These are phyloP conservation scores for Thyridium curvatum DNA, from an alignment of 2,329 filamentous ascomycete species.

Conservation along the genomic window DNA sequence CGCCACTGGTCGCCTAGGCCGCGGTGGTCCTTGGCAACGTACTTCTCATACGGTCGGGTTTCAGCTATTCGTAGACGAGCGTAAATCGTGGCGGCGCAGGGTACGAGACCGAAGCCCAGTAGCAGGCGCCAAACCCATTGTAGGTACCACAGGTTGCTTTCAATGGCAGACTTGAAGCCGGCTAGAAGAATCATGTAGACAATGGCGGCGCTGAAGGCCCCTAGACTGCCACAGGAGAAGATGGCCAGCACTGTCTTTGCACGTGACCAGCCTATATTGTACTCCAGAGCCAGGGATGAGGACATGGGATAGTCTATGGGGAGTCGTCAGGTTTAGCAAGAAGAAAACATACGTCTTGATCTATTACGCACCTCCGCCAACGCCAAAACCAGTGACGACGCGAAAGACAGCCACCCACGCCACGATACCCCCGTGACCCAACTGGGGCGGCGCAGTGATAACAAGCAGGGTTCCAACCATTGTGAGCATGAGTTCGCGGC, in stretches of 20 bases:
- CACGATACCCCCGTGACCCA: not conserved
- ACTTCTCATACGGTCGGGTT: constrained; percentile 1
- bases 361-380: constrained; percentile 2
- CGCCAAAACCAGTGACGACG: constrained; percentile 3
- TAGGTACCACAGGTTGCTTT: not conserved
- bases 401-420: constrained; percentile 6
- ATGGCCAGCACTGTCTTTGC: not conserved
- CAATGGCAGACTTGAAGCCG: not conserved
- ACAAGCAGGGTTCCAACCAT: constrained; percentile 5
- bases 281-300: not conserved
- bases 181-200: constrained; percentile 2
- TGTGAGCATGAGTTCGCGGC: constrained; percentile 39
- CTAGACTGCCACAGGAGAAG: not conserved
- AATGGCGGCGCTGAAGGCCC: not conserved
- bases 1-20: not conserved
- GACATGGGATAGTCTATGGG: constrained; percentile 3
- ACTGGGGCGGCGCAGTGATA: constrained; percentile 3
- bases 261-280: not conserved
- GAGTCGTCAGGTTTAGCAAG: not conserved
- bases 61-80: not conserved
- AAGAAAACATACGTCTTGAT: no score
- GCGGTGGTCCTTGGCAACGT: not conserved
- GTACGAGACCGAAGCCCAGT: constrained; percentile 1
- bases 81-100: constrained; percentile 1
- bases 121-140: constrained; percentile 2